Conservation (phyloP, 169 alveolate species). For the Plasmodium cynomolgi region DNA sequence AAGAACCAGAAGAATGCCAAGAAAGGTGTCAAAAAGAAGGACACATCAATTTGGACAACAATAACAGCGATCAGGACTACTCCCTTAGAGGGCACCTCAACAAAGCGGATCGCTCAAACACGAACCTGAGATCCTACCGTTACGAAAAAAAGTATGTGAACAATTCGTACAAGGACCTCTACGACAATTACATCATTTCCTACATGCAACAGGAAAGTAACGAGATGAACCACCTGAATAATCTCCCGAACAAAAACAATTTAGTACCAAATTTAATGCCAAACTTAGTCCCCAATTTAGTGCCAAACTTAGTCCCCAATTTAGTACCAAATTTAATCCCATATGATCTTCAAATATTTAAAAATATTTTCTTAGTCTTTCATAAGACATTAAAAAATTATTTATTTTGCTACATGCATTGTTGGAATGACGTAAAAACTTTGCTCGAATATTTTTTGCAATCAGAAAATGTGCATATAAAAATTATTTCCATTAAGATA, state of each 20-base stretch:
- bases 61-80: background rate
- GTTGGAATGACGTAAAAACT: conserved; percentile 68
- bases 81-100: background rate
- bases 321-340: no score
- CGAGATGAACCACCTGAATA: background rate
- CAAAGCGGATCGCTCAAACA: background rate
- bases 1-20: background rate
- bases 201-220: conserved; percentile 21
- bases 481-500: conserved; percentile 62
- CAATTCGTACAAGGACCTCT: conserved; percentile 9
- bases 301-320: background rate
- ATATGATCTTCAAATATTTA: conserved; percentile 66
- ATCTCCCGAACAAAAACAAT: background rate
- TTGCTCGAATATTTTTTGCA: conserved; percentile 49
- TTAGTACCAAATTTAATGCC: background rate
- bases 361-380: conserved; percentile 65
- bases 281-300: no score
- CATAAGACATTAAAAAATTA: conserved; percentile 61
- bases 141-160: background rate
- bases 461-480: conserved; percentile 68
- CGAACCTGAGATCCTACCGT: background rate
- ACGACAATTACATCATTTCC: conserved; percentile 22
- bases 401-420: conserved; percentile 71
- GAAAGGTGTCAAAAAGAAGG: background rate
- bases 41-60: background rate